Base-by-base conservation (phyloP, 2,329 filamentous ascomycete genomes). In the Dryadomyces quercus-mongolicae region DNA sequence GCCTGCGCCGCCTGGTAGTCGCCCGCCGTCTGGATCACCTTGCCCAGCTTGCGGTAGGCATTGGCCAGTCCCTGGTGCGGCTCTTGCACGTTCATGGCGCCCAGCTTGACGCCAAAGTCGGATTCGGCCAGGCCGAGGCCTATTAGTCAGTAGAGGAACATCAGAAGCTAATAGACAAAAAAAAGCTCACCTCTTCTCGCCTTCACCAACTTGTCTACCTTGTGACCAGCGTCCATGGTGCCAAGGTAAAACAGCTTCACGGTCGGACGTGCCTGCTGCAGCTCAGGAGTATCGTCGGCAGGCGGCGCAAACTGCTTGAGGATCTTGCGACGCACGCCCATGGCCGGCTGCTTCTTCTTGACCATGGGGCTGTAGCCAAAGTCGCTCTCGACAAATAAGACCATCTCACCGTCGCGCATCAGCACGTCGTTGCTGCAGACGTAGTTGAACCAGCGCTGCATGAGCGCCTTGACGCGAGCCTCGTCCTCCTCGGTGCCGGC, bases 251-350 rank as follows among this genome's bases (percentile, higher is more conserved):
- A 97, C 49, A 91, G 78, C 73, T 98, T 98, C 42, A 97, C 93
- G 46, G 89, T 77, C 0, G 93, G 93, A 53, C 93, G 81, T 20
- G 91, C 90, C 62, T 93, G 85, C 59, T 92, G 85, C 54, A 98
- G 76, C 72, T 98, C 93, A 10, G 92, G 91, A 1, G 93, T 97
- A 68, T 98, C 93, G 69, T 98, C 93, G 13, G 93, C 91, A 1
- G 93, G 93, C 36, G 93, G 93, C 42, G 93, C 92, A 70, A 98
- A 98, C 68, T 98, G 93, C 76, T 98, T 98, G 67, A 98, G 76
- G 57, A 97, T 86, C 73, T 96, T 96, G 65, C 93, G 81, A 59
- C 93, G 83, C 62, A 98, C 89, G 46, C 93, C 93, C 1, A 93
- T 98, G 9, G 93, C 93, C 21, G 93, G 93, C 69, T 98, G 93